Base-by-base conservation (phyloP, 2,329 filamentous ascomycete species). In the Cordyceps javanica region DNA sequence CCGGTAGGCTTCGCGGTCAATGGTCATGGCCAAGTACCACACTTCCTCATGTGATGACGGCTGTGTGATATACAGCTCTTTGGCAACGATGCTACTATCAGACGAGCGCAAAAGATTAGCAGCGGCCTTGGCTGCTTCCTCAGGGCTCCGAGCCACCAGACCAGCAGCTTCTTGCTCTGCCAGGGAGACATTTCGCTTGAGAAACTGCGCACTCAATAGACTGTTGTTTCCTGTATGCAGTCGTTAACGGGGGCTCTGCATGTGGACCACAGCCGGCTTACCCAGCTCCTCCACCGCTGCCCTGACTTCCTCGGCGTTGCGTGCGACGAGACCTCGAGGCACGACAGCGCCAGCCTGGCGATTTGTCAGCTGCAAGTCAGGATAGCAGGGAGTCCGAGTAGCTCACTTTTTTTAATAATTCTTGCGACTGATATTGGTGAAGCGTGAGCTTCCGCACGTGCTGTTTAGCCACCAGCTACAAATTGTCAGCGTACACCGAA, bases 21-120 rank as follows among this genome's bases (percentile, higher is more conserved):
- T 68, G 0, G 71, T 71, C 49, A 79, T 67, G 7, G 70, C 68
- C 0, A 79, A 51, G 55, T 75, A 75, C 68, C 70, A 79, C 51
- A 71, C 65, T 2, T 70, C 60, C 0, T 67, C 66, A 16, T 66
- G 60, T 7, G 67, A 39, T 0, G 72, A 50, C 0, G 61, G 39
- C 62, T 76, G 68, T 28, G 70, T 66, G 19, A 77, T 66, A 55
- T 73, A 73, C 0, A 77, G 52, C 19, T 70, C 68, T 0, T 67
- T 66, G 3, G 72, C 66, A 0, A 61, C 25, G 25, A 48, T 19
- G 16, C 50, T 61, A 1, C 62, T 36, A 6, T 48, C n/a, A 11
- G 13, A 30, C 3, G 55, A 52, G 16, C 60, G 23, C 1, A 68
- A 59, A 38, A 69, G 67, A 2, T 59, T 56, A 1, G 59, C 41